phyloP scores from a whole-genome alignment of 495 filamentous ascomycete species.

The Hyaloscypha hepaticicola region DNA sequence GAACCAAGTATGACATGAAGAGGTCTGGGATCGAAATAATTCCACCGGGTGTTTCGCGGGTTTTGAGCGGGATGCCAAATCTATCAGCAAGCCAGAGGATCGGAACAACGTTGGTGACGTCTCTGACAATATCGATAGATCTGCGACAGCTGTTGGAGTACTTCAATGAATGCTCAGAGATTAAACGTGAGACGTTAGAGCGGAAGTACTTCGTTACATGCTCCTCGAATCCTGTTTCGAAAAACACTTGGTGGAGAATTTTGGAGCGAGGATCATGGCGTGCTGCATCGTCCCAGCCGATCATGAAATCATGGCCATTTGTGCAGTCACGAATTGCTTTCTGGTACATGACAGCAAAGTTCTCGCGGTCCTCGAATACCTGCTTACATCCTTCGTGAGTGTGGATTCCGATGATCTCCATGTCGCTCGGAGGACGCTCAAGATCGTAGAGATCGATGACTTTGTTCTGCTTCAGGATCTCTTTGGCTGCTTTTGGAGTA shows the following conservation, averaged over 20 bases:
- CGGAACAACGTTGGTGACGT: conserved; percentile 62
- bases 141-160: conserved; percentile 30
- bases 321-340: conserved; percentile 38
- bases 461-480: conserved; percentile 52
- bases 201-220: conserved; percentile 38
- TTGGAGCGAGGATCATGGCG: conserved; percentile 35
- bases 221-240: conserved; percentile 40
- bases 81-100: conserved; percentile 70
- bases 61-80: conserved; percentile 74
- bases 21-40: conserved; percentile 75
- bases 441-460: conserved; percentile 39
- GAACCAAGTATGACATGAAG: conserved; percentile 68
- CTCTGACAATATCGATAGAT: conserved; percentile 43
- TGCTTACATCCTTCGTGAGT: conserved; percentile 41
- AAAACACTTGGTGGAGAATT: conserved; percentile 41
- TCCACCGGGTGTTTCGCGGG: conserved; percentile 61
- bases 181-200: conserved; percentile 35
- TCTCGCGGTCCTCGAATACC: conserved; percentile 40
- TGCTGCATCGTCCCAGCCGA: conserved; percentile 41
- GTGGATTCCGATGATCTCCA: conserved; percentile 35
- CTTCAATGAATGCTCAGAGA: conserved; percentile 37
- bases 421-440: conserved; percentile 31
- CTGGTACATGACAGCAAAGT: conserved; percentile 42
- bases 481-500: conserved; percentile 45
- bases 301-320: conserved; percentile 41